Evolutionary conservation across 208 protist species (phyloP), one percentile per base, ranked within the genome.

Genomic region (Zelonia costaricensis): DNA sequence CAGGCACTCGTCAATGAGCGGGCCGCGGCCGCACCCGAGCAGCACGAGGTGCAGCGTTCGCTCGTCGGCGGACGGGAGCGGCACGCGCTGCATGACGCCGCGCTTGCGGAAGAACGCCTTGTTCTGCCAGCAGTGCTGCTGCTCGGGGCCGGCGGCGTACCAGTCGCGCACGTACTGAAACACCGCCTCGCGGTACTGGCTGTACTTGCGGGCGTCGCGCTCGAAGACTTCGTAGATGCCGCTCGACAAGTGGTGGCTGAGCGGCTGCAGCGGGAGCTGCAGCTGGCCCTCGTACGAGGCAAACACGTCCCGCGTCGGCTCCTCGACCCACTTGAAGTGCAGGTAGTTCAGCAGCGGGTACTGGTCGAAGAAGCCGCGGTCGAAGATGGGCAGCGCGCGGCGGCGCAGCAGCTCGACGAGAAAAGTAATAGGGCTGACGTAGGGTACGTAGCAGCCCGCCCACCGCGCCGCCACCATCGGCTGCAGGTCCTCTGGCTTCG

Each of bases 151-250:
- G 3, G 64, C 58, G 0, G 36, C 10, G 38, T 74, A 52, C 77
- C 85, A 88, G 52, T 97, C 86, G 25, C 40, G 39, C 23, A 93
- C 67, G 62, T 89, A 96, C 18, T 62, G 49, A 9, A 60, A 59
- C 33, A 98, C 46, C 0, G 97, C 97, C 25, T 87, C 51, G 58
- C 98, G 67, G 80, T 99, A 99, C 54, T 86, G 76, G 2, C 54
- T 25, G 68, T 99, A 99, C 81, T 99, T 99, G 59, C 90, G 70
- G 8, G 94, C 84, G 74, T 99, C 98, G 39, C 88, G 69, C 86
- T 99, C 98, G 74, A 99, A 99, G 0, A 98, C 91, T 65, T 99
- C 98, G 86, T 99, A 99, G 12, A 96, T 96, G 52, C 88, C 88
- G 63, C 93, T 98, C 36, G 99, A 91, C 16, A 99, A 83, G 76